Evolutionary conservation across 495 filamentous ascomycete species (phyloP), one percentile per base, ranked within the genome.

Genomic region (Trichoderma gamsii): DNA sequence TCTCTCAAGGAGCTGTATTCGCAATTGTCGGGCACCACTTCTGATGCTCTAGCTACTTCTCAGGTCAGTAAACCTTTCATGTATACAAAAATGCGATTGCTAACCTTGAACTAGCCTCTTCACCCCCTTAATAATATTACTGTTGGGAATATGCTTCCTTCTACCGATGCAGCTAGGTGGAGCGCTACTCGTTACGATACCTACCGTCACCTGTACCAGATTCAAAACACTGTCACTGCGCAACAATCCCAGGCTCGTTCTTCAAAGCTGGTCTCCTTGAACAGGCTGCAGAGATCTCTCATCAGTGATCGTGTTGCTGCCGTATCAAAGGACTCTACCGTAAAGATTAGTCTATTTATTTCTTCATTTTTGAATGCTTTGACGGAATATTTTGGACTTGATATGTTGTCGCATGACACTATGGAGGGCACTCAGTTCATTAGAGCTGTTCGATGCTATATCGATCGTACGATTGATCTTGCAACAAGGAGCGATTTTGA

Each of bases 271-370:
- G 86, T 85, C 9, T 80, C 86, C 63, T 82, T 91, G 82, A 90
- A 85, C 69, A 83, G 87, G 4, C 77, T 93, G 21, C 88, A 93
- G 76, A 79, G 89, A 64, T 92, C 90, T 12, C 76, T 86, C 59
- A 82, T 86, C 16, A 83, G 85, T 12, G 76, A 74, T 64, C 83
- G 84, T 12, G 83, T 89, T 32, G 83, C 84, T 27, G 81, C 83
- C 12, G 79, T 88, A 23, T 83, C 85, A 67, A 87, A 87, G 56
- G 89, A 92, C 69, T 84, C 88, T 8, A 92, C 90, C 7, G 75
- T 77, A 8, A 73, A 78, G 66, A 73, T 82, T 11, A 77, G 75
- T 0, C 68, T 71, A 15, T 85, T 85, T 68, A 72, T 85, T 1
- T 44, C 41, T n/a, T 66, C 65, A 15, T 1, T 66, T 7, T 6